Evolutionary conservation across 345 rosid species (phyloP).

Genomic region (Raphanus raphanistrum): DNA sequence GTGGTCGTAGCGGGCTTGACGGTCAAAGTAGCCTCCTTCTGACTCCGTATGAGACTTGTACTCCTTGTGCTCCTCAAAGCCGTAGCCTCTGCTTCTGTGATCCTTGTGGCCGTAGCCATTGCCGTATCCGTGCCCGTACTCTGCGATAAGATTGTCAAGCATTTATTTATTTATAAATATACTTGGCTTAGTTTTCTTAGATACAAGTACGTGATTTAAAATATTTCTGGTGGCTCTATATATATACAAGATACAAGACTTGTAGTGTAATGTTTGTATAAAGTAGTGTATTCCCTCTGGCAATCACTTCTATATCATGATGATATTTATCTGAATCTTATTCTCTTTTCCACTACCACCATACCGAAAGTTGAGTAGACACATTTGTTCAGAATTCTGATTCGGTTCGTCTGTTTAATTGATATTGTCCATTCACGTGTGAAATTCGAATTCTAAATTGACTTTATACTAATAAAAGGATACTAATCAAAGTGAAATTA

Average conservation of each 20-base stretch:
- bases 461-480: not conserved
- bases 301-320: conserved; percentile 6
- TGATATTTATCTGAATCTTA: conserved; percentile 21
- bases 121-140: not conserved
- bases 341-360: conserved; percentile 31
- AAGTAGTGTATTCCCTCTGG: not conserved
- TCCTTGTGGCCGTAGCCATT: conserved; percentile 6
- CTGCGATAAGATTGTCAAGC: not conserved
- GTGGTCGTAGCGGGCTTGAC: conserved; percentile 13
- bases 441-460: not conserved
- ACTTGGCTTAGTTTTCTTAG: conserved; percentile 17
- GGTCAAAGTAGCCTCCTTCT: conserved; percentile 24
- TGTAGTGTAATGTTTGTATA: not conserved
- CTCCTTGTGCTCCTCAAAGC: conserved; percentile 30
- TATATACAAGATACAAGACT: conserved; percentile 17
- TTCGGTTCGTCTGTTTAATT: conserved; percentile 9
- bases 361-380: conserved; percentile 37
- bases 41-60: conserved; percentile 21
- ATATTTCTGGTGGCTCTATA: not conserved
- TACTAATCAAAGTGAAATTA: not conserved
- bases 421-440: conserved; percentile 6
- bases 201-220: not conserved
- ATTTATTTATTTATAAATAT: not conserved
- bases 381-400: conserved; percentile 35
- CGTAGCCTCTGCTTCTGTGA: not conserved